Base-by-base conservation (phyloP, 495 filamentous ascomycete species). In the Talaromyces borbonicus region DNA sequence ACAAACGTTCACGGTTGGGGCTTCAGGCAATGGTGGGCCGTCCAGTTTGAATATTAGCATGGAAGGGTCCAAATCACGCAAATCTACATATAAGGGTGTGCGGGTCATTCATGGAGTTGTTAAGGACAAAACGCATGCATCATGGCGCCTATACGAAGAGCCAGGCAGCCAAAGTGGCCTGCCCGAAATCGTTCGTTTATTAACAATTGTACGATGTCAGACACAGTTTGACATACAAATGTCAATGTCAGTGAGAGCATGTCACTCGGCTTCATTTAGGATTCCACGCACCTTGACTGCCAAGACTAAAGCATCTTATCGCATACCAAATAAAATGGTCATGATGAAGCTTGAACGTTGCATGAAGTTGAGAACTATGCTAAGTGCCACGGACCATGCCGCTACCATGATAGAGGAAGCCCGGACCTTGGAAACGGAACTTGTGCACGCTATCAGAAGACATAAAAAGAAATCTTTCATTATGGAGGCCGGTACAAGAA, bases 31-130 rank as follows among this genome's bases (percentile, higher is more conserved):
- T 9, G 38, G 38, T 24, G 38, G 38, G 12, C 38, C 38, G 8
- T 41, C 38, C 4, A 41, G 19, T 16, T 20, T 41, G 11, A 41
- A 41, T 26, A 41, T 41, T 12, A 41, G 23, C 15, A 41, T 41
- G 38, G 38, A 41, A 22, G 38, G 38, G 20, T 41, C 38, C 6
- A 41, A 41, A 41, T 41, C 38, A 26, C 38, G 38, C 4, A 41
- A 41, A 18, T 41, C 38, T 23, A 41, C 38, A 15, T 41, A 24
- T 23, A 41, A 41, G 14, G 38, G 38, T 7, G 38, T 41, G 9
- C 22, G 38, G 11, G 26, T 41, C 23, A 41, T 41, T 26, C 38
- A 41, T 15, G 38, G 38, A 26, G 38, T 41, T 7, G 38, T 41
- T 8, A 41, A 41, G 22, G 38, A 41, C 16, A 41, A 11, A 18